Conservation (phyloP, 805 yeast genomes). For the Candida andamanensis region DNA sequence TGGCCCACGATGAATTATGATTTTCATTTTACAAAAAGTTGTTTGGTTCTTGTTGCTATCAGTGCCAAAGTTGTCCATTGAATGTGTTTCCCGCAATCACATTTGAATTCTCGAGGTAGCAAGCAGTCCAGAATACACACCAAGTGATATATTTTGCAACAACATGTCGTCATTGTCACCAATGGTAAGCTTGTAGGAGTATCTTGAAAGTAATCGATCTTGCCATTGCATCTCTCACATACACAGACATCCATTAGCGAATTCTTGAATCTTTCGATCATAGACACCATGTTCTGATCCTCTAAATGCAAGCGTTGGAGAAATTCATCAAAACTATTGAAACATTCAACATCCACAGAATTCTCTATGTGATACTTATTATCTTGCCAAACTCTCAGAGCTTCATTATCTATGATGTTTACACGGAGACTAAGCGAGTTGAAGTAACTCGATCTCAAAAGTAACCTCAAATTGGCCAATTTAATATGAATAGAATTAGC, state of each 20-base stretch:
- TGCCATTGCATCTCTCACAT: not conserved
- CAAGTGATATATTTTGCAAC: constrained; percentile 33
- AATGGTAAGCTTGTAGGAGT: no score
- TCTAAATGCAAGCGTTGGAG: no score
- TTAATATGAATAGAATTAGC: constrained; percentile 26
- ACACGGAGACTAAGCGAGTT: constrained; percentile 41
- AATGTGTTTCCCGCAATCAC: constrained; percentile 15
- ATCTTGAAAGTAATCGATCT: no score
- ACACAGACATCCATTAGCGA: constrained; percentile 23
- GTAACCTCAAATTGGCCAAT: constrained; percentile 42
- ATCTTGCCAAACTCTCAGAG: constrained; percentile 27
- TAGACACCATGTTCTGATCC: no score
- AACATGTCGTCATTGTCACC: constrained; percentile 15
- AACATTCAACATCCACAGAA: no score
- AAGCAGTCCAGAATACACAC: constrained; percentile 26
- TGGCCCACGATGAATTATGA: constrained; percentile 25
- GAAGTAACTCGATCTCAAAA: constrained; percentile 43
- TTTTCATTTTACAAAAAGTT: not conserved
- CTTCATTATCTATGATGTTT: constrained; percentile 35
- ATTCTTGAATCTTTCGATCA: no score
- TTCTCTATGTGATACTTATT: constrained; percentile 23
- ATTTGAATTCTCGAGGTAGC: constrained; percentile 13
- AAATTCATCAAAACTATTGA: no score
- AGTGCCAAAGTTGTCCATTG: constrained; percentile 17
- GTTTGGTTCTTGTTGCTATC: constrained; percentile 17